phyloP scores from a whole-genome alignment of 192 early-diverging fungal genomes.

The Obelidium mucronatum region DNA sequence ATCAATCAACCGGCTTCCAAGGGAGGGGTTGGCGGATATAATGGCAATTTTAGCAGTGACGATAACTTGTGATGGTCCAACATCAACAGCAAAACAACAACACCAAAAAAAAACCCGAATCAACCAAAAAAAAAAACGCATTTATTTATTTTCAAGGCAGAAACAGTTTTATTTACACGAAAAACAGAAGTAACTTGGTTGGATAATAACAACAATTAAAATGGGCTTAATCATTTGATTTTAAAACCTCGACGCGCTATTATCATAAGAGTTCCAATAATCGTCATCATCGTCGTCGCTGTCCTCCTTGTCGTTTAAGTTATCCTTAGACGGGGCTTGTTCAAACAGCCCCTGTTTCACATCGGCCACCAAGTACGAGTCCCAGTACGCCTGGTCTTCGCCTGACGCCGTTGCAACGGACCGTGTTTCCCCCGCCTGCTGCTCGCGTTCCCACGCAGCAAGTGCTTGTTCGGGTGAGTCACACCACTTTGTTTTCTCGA shows the following conservation, averaged over 20 bases:
- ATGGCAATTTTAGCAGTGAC: constrained; percentile 28
- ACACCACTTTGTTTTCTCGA: background rate
- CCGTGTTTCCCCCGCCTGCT: background rate
- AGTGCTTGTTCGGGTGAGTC: background rate
- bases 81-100: no score
- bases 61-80: constrained; percentile 28
- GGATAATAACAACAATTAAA: background rate
- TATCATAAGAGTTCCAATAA: constrained; percentile 16
- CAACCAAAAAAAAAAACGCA: no score
- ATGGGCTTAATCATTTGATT: background rate
- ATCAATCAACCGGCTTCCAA: constrained; percentile 5
- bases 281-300: constrained; percentile 4
- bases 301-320: background rate
- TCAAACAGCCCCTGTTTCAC: background rate
- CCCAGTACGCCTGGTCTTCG: constrained; percentile 7
- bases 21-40: constrained; percentile 12
- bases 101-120: no score
- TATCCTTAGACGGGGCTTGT: background rate
- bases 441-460: background rate
- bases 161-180: background rate
- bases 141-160: no score
- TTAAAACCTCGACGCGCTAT: constrained; percentile 10
- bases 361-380: background rate
- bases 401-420: background rate
- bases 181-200: background rate